Evolutionary conservation across 2,329 filamentous ascomycete species (phyloP), one percentile per base, ranked within the genome.

Genomic region (Dactylellina haptotyla): DNA sequence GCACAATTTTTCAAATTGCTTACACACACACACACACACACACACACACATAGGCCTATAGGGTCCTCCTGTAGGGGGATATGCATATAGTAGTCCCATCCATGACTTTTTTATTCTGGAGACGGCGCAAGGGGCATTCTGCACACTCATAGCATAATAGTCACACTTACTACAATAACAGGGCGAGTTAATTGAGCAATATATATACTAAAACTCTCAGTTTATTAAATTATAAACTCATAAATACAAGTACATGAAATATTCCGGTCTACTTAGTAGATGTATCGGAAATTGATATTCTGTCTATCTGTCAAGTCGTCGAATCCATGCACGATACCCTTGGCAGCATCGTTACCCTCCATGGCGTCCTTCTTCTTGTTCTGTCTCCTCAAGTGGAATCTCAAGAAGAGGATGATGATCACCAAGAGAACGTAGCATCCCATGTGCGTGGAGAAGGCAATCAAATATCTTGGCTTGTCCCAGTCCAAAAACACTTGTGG

Each of bases 381-480:
- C 80, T 89, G 82, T 1, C 80, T 77, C 5, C 77, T 81, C 14
- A 90, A 82, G 71, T 89, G 84, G 81, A 84, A 88, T 20, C 88
- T 82, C 76, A 90, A 82, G 73, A 81, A 84, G 1, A 87, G 57
- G 18, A 90, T 84, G 3, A 87, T 83, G 2, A 87, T 26, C 0
- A 89, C 85, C 23, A 90, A 82, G 26, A 86, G 80, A 0, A 82
- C 81, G 79, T 91, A 91, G 80, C 89, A 91, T 12, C 87, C 89
- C 6, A 92, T 82, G 77, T 91, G 89, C 0, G 87, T 88, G 4
- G 87, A 83, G 71, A 90, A 90, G 0, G 89, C 89, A 72, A 87
- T 89, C 77, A 88, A 87, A 79, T 91, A 92, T 6, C 86, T 83
- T 0, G 89, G 89, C 0, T 82, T 83, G 77, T 91, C 87, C 78